Evolutionary conservation across 495 filamentous ascomycete species (phyloP), one percentile per base, ranked within the genome.

Genomic region (Hypoxylon fragiforme): DNA sequence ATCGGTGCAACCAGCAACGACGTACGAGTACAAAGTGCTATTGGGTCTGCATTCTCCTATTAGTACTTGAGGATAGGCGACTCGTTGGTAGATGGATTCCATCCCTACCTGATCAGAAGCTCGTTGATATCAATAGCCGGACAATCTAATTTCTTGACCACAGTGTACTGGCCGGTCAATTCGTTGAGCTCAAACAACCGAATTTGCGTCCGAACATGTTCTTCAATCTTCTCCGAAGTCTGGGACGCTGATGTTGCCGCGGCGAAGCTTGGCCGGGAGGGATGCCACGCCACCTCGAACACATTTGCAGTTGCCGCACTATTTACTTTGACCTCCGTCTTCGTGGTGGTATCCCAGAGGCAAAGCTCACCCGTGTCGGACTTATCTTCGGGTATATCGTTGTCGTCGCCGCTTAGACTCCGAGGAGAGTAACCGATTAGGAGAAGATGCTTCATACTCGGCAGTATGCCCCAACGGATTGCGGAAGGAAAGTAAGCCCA

Each of bases 101-200:
- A 1, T 31, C 52, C 69, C 56, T 70, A 81, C 80, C 77, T 77
- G 14, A 85, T 73, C 0, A 85, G 83, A 3, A 97, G 76, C 59
- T 91, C 89, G 59, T 97, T 97, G 62, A 97, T 90, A 66, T 98
- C 94, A 0, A 80, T 57, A 0, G 94, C 92, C 13, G 81, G 73
- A 62, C 90, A 96, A 50, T 95, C 86, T 1, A 85, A 62, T 1
- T 70, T 69, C 39, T 74, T 70, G 18, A 76, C 51, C 7, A 69
- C 65, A 26, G 49, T 57, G 26, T 72, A 77, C 16, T 69, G 69
- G 26, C 54, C 60, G 0, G 62, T 58, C 15, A 69, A 62, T 7
- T 60, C 37, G 18, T 63, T 63, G 0, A 57, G 34, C 12, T 68
- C 55, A 41, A 75, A 83, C 13, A 83, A 49, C 3, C 76, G 71